Percentiles rank a stretch among this genome's conserved stretches.
Evolutionary conservation across 495 filamentous ascomycete species (phyloP).

Genomic region (Xylaria palmicola): DNA sequence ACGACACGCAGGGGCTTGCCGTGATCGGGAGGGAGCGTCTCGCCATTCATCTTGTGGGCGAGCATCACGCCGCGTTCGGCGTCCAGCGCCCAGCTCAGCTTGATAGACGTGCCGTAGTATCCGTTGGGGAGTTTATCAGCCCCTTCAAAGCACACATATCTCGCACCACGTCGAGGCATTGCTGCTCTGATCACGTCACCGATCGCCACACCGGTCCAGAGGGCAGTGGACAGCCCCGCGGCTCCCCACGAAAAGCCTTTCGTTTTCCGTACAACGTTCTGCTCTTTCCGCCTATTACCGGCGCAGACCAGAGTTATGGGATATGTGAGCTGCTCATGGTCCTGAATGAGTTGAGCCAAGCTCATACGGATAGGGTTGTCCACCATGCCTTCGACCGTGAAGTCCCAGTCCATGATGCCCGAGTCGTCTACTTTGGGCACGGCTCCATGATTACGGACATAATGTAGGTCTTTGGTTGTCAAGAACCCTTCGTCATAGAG

Average conservation of each 20-base stretch:
- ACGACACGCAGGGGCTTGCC: conserved; percentile 82
- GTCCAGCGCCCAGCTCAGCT: conserved; percentile 87
- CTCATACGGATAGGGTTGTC: conserved; percentile 72
- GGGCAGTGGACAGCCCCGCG: conserved; percentile 81
- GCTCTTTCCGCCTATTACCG: conserved; percentile 91
- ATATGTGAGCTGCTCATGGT: conserved; percentile 82
- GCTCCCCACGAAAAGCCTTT: conserved; percentile 97
- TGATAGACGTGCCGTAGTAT: conserved; percentile 85
- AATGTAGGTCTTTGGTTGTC: conserved; percentile 89
- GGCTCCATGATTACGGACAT: conserved; percentile 91
- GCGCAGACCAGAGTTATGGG: conserved; percentile 93
- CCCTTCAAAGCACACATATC: conserved; percentile 91
- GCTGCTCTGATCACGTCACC: conserved; percentile 69
- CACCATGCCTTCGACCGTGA: conserved; percentile 84
- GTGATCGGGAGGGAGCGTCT: conserved; percentile 79
- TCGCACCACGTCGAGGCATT: conserved; percentile 66
- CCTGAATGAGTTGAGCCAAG: conserved; percentile 68
- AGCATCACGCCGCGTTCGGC: conserved; percentile 84
- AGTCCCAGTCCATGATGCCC: conserved; percentile 76
- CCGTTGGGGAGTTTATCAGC: conserved; percentile 90
- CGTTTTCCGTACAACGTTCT: conserved; percentile 86
- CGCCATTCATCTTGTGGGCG: conserved; percentile 91
- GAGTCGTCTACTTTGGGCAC: conserved; percentile 76
- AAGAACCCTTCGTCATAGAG: conserved; percentile 87
- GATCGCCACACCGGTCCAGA: conserved; percentile 85